phyloP scores from a whole-genome alignment of 164 flowering plant species.

The Piper longum region DNA sequence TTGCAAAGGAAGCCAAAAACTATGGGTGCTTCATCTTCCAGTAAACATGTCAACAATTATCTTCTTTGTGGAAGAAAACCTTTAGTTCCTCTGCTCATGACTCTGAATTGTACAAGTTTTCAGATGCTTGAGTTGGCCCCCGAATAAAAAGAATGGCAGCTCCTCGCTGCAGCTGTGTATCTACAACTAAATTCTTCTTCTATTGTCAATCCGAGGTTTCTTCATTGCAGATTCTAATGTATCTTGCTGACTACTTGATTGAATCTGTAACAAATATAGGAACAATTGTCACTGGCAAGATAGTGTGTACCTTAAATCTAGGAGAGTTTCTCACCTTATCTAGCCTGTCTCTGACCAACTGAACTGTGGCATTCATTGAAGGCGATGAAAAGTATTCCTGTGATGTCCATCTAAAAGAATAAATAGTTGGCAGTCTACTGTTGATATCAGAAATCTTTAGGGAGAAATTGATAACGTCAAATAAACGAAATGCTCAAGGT shows the following conservation, averaged over 20 bases:
- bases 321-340: constrained; percentile 41
- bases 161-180: neutral
- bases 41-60: no score
- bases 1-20: no score
- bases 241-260: constrained; percentile 35
- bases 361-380: constrained; percentile 82
- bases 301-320: neutral
- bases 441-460: neutral
- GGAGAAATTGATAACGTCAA: no score
- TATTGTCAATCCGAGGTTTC: constrained; percentile 51
- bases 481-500: neutral
- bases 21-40: no score
- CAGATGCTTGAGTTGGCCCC: neutral
- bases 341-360: constrained; percentile 61
- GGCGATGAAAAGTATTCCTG: constrained; percentile 75
- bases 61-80: no score
- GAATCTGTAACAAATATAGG: constrained; percentile 28
- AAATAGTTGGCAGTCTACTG: neutral
- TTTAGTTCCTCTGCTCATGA: no score
- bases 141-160: neutral
- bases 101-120: no score
- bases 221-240: constrained; percentile 33
- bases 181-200: constrained; percentile 45
- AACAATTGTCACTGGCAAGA: neutral
- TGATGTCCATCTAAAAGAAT: neutral